phyloP scores from a whole-genome alignment of 2,329 filamentous ascomycete species.

The Neonectria neomacrospora region DNA sequence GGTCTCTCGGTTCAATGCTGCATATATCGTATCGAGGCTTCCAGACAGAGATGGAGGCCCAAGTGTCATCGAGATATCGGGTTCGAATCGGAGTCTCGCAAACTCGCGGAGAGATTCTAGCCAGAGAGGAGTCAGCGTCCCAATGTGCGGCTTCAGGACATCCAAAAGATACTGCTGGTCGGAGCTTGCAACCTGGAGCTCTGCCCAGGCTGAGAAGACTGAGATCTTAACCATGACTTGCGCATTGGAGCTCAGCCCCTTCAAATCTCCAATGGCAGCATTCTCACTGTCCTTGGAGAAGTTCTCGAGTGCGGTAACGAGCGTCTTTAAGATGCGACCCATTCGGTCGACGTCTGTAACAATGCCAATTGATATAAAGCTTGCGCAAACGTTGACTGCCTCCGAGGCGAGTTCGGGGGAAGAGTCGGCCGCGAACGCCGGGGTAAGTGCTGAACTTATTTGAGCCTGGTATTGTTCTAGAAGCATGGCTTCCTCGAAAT shows the following conservation, averaged over 20 bases:
- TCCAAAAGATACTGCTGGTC: slow-evolving; percentile 91
- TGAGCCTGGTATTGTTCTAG: slow-evolving; percentile 99
- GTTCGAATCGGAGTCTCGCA: slow-evolving; percentile 91
- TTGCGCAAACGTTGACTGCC: slow-evolving; percentile 97
- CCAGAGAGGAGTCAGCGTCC: slow-evolving; percentile 91
- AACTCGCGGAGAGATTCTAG: slow-evolving; percentile 93
- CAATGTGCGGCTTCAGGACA: slow-evolving; percentile 90
- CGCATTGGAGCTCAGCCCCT: slow-evolving; percentile 92
- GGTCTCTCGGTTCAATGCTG: slow-evolving; percentile 93
- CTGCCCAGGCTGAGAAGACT: slow-evolving; percentile 96
- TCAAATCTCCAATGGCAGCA: slow-evolving; percentile 90
- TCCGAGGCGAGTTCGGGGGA: slow-evolving; percentile 95
- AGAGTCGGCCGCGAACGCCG: slow-evolving; percentile 94
- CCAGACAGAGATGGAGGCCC: slow-evolving; percentile 84
- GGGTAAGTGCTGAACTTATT: slow-evolving; percentile 95
- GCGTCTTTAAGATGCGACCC: slow-evolving; percentile 94
- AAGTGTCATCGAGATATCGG: slow-evolving; percentile 92
- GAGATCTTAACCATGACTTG: slow-evolving; percentile 99
- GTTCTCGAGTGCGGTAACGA: slow-evolving; percentile 91
- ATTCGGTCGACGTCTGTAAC: slow-evolving; percentile 98
- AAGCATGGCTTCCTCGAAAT: slow-evolving; percentile 96
- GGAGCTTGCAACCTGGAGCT: slow-evolving; percentile 92
- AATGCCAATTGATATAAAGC: slow-evolving; percentile 96
- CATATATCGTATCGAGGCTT: slow-evolving; percentile 92
- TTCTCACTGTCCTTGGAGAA: slow-evolving; percentile 85